Evolutionary conservation across 1,284 basidiomycete genomes (phyloP).

Genomic region (Rhizopogon hawkerae): DNA sequence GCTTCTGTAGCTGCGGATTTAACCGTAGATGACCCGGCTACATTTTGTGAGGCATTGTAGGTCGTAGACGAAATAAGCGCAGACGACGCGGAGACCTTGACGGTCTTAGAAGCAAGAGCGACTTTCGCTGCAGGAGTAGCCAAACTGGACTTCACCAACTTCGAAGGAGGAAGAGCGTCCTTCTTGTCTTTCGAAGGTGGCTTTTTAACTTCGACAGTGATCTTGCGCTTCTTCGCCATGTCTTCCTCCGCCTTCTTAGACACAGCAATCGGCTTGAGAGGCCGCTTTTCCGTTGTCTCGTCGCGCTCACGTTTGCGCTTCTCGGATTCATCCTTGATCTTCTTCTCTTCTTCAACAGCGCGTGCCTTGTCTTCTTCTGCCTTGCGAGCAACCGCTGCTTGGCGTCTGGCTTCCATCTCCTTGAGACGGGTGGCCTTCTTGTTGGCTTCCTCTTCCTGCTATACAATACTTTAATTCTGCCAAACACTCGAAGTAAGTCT

Average conservation of each 20-base stretch:
- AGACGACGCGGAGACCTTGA: conserved; percentile 12
- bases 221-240: conserved; percentile 58
- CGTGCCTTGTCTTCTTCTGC: conserved; percentile 68
- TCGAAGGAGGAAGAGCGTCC: conserved; percentile 23
- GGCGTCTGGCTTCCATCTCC: conserved; percentile 73
- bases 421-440: conserved; percentile 68
- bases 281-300: conserved; percentile 60
- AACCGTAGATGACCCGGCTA: conserved; percentile 11
- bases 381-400: conserved; percentile 64
- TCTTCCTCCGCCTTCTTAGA: conserved; percentile 66
- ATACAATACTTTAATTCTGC: conserved; percentile 8
- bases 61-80: conserved; percentile 27
- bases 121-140: conserved; percentile 29
- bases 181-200: conserved; percentile 39
- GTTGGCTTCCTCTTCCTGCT: conserved; percentile 84
- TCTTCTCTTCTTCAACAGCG: conserved; percentile 58
- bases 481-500: neutral
- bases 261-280: conserved; percentile 29
- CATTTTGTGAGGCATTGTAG: conserved; percentile 28
- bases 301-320: conserved; percentile 68
- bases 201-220: conserved; percentile 48
- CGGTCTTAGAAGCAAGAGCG: conserved; percentile 18
- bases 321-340: conserved; percentile 61
- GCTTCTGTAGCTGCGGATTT: conserved; percentile 25
- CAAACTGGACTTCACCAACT: conserved; percentile 27